Conservation (phyloP, 768 basidiomycete species). For the Lactarius akahatsu region DNA sequence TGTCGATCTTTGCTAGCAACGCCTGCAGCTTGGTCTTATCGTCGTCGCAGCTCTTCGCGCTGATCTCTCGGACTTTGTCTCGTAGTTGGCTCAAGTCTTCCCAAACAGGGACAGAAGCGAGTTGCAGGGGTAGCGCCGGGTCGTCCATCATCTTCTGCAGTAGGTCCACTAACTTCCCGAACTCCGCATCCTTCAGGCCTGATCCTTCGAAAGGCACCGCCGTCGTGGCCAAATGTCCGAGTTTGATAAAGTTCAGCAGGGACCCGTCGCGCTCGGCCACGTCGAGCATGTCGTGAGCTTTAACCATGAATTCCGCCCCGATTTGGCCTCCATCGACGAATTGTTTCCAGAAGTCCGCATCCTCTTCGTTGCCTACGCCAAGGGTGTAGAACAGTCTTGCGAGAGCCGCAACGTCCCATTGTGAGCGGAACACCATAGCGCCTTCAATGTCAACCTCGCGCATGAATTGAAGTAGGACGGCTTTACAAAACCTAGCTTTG, state of each 20-base stretch:
- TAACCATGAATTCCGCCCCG: conserved; percentile 8
- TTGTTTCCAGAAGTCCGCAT: conserved; percentile 3
- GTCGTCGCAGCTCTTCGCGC: background rate
- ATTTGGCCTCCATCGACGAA: conserved; percentile 5
- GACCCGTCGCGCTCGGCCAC: conserved; percentile 4
- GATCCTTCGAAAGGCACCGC: conserved; percentile 5
- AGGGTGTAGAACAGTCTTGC: conserved; percentile 8
- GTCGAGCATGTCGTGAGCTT: background rate
- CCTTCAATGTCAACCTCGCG: background rate
- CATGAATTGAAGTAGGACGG: conserved; percentile 3
- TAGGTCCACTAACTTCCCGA: conserved; percentile 4
- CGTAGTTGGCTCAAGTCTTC: conserved; percentile 1
- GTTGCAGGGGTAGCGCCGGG: background rate
- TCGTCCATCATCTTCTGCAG: conserved; percentile 9
- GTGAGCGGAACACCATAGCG: conserved; percentile 4
- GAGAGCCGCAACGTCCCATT: conserved; percentile 18
- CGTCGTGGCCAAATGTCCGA: conserved; percentile 1
- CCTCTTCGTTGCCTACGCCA: background rate
- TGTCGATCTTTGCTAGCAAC: background rate
- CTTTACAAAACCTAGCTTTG: conserved; percentile 5
- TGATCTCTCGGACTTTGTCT: background rate
- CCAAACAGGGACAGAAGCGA: conserved; percentile 7
- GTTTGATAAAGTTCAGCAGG: conserved; percentile 16
- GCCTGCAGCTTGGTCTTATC: background rate
- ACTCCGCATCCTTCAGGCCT: background rate